Evolutionary conservation across 495 filamentous ascomycete genomes (phyloP), one percentile per base, ranked within the genome.

Genomic region (Aeminium ludgeri): DNA sequence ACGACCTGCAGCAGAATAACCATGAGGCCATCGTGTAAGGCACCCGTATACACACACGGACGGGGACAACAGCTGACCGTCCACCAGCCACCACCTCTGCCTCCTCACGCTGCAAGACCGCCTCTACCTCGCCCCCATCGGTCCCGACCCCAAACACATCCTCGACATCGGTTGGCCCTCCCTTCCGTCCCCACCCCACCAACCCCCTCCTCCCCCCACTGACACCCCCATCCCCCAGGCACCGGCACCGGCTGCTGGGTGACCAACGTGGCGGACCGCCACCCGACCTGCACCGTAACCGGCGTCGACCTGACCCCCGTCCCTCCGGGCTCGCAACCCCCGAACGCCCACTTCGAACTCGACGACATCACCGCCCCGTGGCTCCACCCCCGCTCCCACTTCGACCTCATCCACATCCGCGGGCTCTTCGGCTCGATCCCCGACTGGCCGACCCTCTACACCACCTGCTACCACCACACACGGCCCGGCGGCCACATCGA

Each of bases 341-440:
- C n/a, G 8, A 30, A 30, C 28, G 28, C n/a, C 7, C 8, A 30
- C 7, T 30, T 30, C 28, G n/a, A 7, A 7, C 28, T 7, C 7
- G 28, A 30, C 28, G 28, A 30, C 28, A n/a, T 30, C 8, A 7
- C n/a, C 28, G n/a, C 8, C 28, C 28, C 28, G 28, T 30, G 28
- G 28, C 8, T 30, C n/a, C n/a, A n/a, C n/a, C n/a, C n/a, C n/a
- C n/a, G n/a, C n/a, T n/a, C n/a, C 13, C 48, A 48, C 28, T 74
- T 73, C 45, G 73, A 75, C 55, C 67, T 65, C 41, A 60, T 76
- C 34, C 70, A 77, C 51, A 48, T 64, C 6, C 68, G 73, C 4
- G 69, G 63, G 43, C 50, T 77, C 15, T 58, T 63, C 34, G 69
- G 70, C 18, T 59, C 58, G 6, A 56, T 75, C n/a, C 19, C 44